Evolutionary conservation across 495 filamentous ascomycete species (phyloP).

Genomic region (Penicillium atrosanguineum): DNA sequence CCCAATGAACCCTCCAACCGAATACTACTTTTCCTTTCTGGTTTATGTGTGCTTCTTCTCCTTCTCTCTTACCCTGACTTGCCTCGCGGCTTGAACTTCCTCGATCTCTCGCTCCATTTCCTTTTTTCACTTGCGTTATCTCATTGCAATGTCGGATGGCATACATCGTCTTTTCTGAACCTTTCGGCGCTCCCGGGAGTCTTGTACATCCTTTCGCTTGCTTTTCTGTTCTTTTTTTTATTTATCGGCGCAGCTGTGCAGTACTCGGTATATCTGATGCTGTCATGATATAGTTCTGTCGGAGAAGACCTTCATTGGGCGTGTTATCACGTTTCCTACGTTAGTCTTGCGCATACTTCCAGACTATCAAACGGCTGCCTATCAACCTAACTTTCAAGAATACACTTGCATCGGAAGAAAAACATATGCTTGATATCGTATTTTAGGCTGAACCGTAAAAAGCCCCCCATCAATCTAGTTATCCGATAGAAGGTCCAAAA

Average conservation of each 20-base stretch:
- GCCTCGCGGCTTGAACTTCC: conserved; percentile 3
- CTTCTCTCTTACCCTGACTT: background rate
- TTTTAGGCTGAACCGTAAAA: background rate
- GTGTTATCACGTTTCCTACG: no score
- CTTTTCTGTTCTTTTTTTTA: background rate
- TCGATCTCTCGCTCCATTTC: conserved; percentile 13
- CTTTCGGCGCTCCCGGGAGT: conserved; percentile 17
- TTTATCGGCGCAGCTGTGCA: background rate
- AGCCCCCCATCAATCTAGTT: background rate
- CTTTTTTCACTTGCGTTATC: conserved; percentile 12
- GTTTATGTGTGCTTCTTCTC: conserved; percentile 14
- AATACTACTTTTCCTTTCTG: conserved; percentile 9
- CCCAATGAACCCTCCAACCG: conserved; percentile 4
- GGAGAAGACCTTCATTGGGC: background rate
- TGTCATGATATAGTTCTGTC: background rate
- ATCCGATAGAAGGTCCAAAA: background rate
- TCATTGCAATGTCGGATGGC: conserved; percentile 17
- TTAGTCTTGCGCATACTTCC: background rate
- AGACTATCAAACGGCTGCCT: background rate
- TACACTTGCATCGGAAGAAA: background rate
- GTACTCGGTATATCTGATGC: background rate
- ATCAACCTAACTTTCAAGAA: background rate
- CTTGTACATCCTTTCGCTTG: conserved; percentile 17
- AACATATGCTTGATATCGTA: background rate
- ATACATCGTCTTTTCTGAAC: conserved; percentile 9